These are phyloP conservation scores for Uncinocarpus reesii DNA, from an alignment of 2,329 filamentous ascomycete genomes.

Conservation along the genomic window DNA sequence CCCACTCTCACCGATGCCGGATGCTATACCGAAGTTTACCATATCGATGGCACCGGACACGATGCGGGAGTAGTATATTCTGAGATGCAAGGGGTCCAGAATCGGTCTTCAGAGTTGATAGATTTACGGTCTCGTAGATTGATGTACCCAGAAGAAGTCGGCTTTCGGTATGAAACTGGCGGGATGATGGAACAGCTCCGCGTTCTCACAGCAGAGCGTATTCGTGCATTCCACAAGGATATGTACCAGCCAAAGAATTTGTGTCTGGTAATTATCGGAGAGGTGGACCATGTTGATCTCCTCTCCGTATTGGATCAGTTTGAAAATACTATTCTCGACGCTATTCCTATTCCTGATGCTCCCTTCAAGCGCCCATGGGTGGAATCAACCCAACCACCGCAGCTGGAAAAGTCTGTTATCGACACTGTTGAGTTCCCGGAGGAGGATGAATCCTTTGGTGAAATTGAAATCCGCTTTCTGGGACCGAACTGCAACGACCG, in stretches of 20 bases:
- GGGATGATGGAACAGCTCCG: conserved; percentile 90
- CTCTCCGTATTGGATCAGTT: conserved; percentile 75
- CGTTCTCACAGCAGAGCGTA: conserved; percentile 74
- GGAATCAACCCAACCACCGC: conserved; percentile 68
- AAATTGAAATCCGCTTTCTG: conserved; percentile 76
- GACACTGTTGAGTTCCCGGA: conserved; percentile 86
- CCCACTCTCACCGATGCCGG: conserved; percentile 87
- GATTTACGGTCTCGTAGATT: conserved; percentile 69
- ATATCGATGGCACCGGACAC: conserved; percentile 83
- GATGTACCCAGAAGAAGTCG: conserved; percentile 78
- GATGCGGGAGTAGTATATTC: conserved; percentile 97
- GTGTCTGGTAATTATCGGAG: conserved; percentile 82
- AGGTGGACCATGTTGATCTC: conserved; percentile 72
- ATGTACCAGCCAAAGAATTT: conserved; percentile 99
- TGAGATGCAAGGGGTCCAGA: conserved; percentile 95
- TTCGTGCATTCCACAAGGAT: conserved; percentile 84
- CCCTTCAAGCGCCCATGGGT: conserved; percentile 85
- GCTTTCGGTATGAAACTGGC: conserved; percentile 96
- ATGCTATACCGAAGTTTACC: conserved; percentile 92
- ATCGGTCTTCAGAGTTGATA: conserved; percentile 74
- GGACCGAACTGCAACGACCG: conserved; percentile 70
- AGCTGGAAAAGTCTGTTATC: conserved; percentile 60
- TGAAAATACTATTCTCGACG: conserved; percentile 72
- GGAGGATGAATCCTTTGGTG: conserved; percentile 87
- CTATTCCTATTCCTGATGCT: conserved; percentile 63